Percentiles rank a stretch among this genome's conserved stretches.
These are phyloP conservation scores for Musa acuminata DNA, from an alignment of 176 grass and related monocot species.

Conservation along the genomic window DNA sequence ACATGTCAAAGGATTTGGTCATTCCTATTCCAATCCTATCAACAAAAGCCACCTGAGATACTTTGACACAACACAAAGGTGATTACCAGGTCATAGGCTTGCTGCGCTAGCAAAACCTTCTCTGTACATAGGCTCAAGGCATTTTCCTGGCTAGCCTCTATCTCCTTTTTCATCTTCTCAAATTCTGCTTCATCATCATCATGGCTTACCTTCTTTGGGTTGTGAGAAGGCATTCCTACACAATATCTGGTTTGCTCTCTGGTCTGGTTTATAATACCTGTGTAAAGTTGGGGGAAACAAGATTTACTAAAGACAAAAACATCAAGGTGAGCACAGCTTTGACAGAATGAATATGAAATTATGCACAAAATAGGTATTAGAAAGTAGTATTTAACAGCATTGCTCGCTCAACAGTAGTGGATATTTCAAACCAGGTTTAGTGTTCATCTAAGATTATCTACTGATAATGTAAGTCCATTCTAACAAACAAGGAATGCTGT, in stretches of 20 bases:
- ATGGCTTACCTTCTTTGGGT: conserved; percentile 44
- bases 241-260: conserved; percentile 74
- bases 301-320: not conserved
- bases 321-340: not conserved
- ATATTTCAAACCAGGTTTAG: too few relatives aligned
- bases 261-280: conserved; percentile 75
- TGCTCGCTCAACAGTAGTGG: not conserved
- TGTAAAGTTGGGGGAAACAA: conserved; percentile 5
- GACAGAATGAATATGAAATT: not conserved
- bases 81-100: conserved; percentile 89
- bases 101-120: conserved; percentile 84
- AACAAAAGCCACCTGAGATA: too few relatives aligned
- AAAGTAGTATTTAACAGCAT: not conserved
- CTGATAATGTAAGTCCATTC: too few relatives aligned
- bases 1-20: too few relatives aligned
- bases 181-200: conserved; percentile 51
- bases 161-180: conserved; percentile 82
- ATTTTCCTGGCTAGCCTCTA: conserved; percentile 85
- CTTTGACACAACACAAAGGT: not conserved
- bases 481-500: too few relatives aligned
- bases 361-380: not conserved
- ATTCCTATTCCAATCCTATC: too few relatives aligned
- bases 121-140: conserved; percentile 84
- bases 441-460: too few relatives aligned
- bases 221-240: conserved; percentile 46